Base-by-base conservation (phyloP, 768 basidiomycete genomes). In the Mycena haematopus region DNA sequence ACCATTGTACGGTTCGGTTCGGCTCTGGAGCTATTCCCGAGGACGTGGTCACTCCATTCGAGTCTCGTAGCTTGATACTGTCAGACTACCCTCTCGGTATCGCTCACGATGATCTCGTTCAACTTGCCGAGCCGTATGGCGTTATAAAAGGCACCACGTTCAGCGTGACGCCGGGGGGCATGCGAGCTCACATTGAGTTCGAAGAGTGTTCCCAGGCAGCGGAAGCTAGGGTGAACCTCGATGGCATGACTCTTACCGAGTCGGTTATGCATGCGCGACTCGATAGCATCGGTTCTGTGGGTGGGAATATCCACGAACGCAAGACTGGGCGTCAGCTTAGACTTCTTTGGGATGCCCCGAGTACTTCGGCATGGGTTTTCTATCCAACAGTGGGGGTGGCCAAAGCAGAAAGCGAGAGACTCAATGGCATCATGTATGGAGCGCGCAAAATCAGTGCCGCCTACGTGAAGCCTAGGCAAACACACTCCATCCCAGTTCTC, bases 321-420 rank as follows among this genome's bases (percentile, higher is more conserved):
- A 45, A 31, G n/a, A n/a, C 31, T 19, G 22, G 33, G 24, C 57
- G 52, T 33, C 56, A 64, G 29, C 3, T 64, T 6, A 63, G 61
- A 24, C 51, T 67, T 17, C 38, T 58, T 24, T 67, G 66, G 66
- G 56, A 58, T 47, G 47, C 59, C 24, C 58, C 66, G 7, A 67
- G 56, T 45, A 58, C 58, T 17, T 57, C 57, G 4, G 67, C 24
- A 3, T 68, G 67, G 63, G 67, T 56, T 3, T 68, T 68, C 45
- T 68, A 65, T 40, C 21, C 52, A 2, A 58, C 7, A 6, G 62
- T 67, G 1, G 22, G 50, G 10, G 3, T 21, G 13, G 60, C 66
- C 52, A 64, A 67, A 52, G 47, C 25, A 13, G 62, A 63, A 36
- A 52, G 51, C 29, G 47, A 3, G 13, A 56, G 62, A 38, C 66